Percentiles rank a stretch among this genome's conserved stretches.
Conservation (phyloP, 345 rosid species). For the Citrus australasica region DNA sequence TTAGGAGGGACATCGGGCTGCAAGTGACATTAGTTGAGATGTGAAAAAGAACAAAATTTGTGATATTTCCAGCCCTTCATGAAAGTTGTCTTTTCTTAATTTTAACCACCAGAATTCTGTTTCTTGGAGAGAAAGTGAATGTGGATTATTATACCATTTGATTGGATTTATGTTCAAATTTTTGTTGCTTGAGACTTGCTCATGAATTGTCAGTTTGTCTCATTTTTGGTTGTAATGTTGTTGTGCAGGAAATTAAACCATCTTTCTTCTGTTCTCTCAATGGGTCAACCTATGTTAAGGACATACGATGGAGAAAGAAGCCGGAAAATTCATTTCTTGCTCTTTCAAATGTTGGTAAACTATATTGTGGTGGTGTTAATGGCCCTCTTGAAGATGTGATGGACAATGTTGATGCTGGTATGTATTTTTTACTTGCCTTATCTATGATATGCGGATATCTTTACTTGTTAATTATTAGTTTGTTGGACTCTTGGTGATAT, state of each 20-base stretch:
- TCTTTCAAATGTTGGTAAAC: constrained; percentile 55
- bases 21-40: neutral
- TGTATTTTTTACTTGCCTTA: constrained; percentile 9
- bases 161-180: neutral
- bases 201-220: neutral
- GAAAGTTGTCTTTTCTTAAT: neutral
- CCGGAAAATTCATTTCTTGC: constrained; percentile 51
- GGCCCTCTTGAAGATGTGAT: constrained; percentile 44
- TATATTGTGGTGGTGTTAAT: constrained; percentile 54
- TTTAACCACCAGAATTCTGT: neutral
- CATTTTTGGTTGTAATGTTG: neutral
- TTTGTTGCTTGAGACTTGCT: neutral
- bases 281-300: constrained; percentile 57
- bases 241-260: constrained; percentile 52
- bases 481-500: neutral
- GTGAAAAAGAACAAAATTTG: neutral
- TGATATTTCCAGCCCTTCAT: neutral
- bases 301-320: constrained; percentile 64
- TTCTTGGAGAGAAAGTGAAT: neutral
- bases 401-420: constrained; percentile 88
- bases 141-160: neutral
- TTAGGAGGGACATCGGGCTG: neutral
- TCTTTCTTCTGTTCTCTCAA: constrained; percentile 47
- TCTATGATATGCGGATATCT: neutral
- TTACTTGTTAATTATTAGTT: neutral